These are phyloP conservation scores for Goffeauzyma gilvescens DNA, from an alignment of 768 basidiomycete genomes.

Conservation along the genomic window DNA sequence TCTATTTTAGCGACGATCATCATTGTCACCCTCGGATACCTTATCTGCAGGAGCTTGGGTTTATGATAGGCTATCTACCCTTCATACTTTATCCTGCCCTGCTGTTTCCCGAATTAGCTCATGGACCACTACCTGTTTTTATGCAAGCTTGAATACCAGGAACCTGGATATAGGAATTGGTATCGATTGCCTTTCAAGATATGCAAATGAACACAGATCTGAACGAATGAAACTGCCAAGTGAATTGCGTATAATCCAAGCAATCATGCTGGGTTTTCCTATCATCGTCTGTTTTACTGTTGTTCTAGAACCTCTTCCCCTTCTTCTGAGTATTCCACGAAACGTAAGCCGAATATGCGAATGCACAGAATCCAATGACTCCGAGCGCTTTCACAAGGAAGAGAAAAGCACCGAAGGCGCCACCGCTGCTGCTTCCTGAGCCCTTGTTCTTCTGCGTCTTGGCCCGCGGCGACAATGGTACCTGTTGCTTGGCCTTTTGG, in stretches of 20 bases:
- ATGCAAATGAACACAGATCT: no score
- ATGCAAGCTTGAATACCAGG: conserved; percentile 3
- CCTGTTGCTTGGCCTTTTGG: conserved; percentile 5
- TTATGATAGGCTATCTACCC: not conserved
- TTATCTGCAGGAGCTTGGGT: no score
- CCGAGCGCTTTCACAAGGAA: conserved; percentile 31
- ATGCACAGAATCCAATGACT: conserved; percentile 27
- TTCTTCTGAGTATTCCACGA: conserved; percentile 30
- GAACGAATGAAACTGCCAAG: no score
- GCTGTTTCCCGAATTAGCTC: no score
- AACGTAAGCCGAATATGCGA: conserved; percentile 29
- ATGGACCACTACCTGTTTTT: not conserved
- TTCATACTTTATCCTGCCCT: not conserved
- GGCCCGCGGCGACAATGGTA: no score
- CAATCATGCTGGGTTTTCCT: no score
- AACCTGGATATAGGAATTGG: not conserved
- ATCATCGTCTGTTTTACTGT: no score
- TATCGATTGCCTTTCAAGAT: not conserved
- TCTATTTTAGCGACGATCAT: conserved; percentile 73
- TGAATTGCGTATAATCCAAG: no score
- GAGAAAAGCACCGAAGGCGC: conserved; percentile 25
- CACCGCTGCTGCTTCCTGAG: conserved; percentile 3
- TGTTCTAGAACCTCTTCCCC: conserved; percentile 13
- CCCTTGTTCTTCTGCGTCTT: no score
- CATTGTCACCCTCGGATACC: conserved; percentile 17